A percentile compares a stretch with the other conserved stretches of the same genome.
Evolutionary conservation across 2,329 filamentous ascomycete genomes (phyloP).

Genomic region (Xenosphaeropsis pyriputrescens): DNA sequence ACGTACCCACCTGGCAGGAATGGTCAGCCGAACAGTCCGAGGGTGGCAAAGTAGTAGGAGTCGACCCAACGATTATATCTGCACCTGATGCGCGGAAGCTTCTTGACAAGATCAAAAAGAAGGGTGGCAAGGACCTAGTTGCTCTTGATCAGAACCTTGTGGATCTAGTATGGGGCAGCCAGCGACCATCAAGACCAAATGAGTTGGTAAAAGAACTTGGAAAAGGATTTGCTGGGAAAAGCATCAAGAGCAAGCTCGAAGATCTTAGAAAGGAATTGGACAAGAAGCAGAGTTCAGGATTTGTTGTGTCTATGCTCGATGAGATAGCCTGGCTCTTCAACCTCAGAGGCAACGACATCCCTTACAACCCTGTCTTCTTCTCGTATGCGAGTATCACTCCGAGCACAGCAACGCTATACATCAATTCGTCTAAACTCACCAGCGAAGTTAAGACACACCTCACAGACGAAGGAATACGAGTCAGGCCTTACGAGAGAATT

Average conservation of each 20-base stretch:
- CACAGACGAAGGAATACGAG: constrained; percentile 47
- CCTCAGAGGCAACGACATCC: constrained; percentile 83
- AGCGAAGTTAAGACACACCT: constrained; percentile 57
- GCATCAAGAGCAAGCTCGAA: constrained; percentile 66
- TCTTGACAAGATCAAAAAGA: constrained; percentile 73
- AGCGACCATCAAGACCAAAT: constrained; percentile 59
- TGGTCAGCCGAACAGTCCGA: constrained; percentile 83
- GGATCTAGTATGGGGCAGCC: constrained; percentile 74
- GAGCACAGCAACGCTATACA: constrained; percentile 62
- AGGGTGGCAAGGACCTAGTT: constrained; percentile 62
- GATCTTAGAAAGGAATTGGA: constrained; percentile 83
- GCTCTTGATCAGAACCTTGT: constrained; percentile 72
- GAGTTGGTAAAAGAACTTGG: constrained; percentile 62
- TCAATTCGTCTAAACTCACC: constrained; percentile 67
- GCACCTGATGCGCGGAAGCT: constrained; percentile 61
- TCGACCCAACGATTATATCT: constrained; percentile 80
- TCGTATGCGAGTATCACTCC: constrained; percentile 84
- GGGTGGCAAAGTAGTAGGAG: constrained; percentile 74
- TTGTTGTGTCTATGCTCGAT: constrained; percentile 89
- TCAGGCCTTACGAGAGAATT: constrained; percentile 73
- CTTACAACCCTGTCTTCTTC: constrained; percentile 97
- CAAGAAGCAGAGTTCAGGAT: constrained; percentile 76
- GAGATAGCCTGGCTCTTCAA: constrained; percentile 99
- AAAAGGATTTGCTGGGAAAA: constrained; percentile 66
- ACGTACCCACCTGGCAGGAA: constrained; percentile 94